These are phyloP conservation scores for Metroxylon sagu DNA, from an alignment of 176 grass and related monocot species.

Conservation along the genomic window DNA sequence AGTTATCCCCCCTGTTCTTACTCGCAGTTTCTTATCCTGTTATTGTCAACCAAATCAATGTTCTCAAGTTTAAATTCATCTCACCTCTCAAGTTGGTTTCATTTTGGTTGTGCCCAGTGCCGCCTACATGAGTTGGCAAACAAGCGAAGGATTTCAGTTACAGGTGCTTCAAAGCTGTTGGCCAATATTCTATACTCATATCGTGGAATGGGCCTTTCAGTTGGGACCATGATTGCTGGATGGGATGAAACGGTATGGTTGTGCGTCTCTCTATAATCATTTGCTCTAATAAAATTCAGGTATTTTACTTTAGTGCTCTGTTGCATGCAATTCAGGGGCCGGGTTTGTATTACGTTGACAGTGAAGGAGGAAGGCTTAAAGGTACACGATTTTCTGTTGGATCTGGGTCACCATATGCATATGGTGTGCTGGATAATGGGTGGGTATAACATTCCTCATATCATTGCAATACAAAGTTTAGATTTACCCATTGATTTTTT, in stretches of 20 bases:
- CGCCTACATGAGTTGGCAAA: conserved; percentile 87
- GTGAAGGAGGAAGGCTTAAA: conserved; percentile 81
- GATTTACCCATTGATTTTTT: conserved; percentile 1
- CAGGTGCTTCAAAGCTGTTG: conserved; percentile 77
- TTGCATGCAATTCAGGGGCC: conserved; percentile 41
- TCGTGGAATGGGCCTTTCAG: conserved; percentile 80
- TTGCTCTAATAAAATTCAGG: no score
- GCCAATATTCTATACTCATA: conserved; percentile 89
- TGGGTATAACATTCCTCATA: conserved; percentile 16
- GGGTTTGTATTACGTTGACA: conserved; percentile 95
- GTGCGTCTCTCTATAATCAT: no score
- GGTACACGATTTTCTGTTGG: conserved; percentile 87
- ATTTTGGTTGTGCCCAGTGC: conserved; percentile 39
- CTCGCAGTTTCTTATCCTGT: no score
- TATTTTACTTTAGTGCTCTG: no score
- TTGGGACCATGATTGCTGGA: conserved; percentile 98
- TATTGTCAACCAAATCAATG: no score
- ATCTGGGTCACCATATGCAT: conserved; percentile 91
- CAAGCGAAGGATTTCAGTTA: conserved; percentile 84
- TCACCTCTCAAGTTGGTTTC: neutral
- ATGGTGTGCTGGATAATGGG: conserved; percentile 82
- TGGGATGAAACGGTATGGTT: conserved; percentile 78
- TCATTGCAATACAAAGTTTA: neutral
- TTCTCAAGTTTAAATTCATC: no score
- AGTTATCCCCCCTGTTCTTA: no score